A percentile compares a stretch with the other conserved stretches of the same genome.
These are phyloP conservation scores for Vicia sativa DNA, from an alignment of 306 rosid genomes.

Conservation along the genomic window DNA sequence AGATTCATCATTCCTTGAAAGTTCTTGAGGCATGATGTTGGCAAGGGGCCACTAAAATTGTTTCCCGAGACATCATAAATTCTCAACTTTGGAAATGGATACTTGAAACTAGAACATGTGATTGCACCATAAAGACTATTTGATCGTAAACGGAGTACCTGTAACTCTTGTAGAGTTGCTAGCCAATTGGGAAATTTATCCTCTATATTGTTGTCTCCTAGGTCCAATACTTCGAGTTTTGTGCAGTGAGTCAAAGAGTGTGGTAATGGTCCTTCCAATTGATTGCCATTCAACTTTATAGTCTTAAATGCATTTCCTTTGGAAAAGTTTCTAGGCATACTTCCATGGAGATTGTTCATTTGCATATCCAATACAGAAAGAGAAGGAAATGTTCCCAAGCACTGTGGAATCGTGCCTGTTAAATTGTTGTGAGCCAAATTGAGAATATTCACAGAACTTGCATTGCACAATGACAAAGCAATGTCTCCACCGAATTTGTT, in stretches of 20 bases:
- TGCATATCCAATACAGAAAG: conserved; percentile 38
- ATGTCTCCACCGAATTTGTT: neutral
- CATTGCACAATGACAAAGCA: neutral
- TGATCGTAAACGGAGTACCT: neutral
- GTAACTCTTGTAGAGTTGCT: neutral
- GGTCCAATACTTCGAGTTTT: neutral
- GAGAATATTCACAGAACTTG: neutral
- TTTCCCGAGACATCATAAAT: neutral
- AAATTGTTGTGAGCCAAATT: conserved; percentile 7
- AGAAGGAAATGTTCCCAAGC: neutral
- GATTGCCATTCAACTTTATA: conserved; percentile 29
- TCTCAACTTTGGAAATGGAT: neutral
- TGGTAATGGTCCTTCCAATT: neutral
- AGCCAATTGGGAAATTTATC: neutral
- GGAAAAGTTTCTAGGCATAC: conserved; percentile 1
- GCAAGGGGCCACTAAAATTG: neutral
- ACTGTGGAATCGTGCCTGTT: neutral
- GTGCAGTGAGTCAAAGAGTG: too few species aligned
- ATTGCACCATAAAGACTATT: neutral
- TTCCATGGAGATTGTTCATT: conserved; percentile 41
- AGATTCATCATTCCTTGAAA: too few species aligned
- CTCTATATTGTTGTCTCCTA: neutral
- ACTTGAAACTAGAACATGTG: neutral
- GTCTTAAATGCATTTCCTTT: conserved; percentile 7
- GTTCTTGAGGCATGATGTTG: too few species aligned